Evolutionary conservation across 1,284 basidiomycete genomes (phyloP).

Genomic region (Veloboletus limbatus): DNA sequence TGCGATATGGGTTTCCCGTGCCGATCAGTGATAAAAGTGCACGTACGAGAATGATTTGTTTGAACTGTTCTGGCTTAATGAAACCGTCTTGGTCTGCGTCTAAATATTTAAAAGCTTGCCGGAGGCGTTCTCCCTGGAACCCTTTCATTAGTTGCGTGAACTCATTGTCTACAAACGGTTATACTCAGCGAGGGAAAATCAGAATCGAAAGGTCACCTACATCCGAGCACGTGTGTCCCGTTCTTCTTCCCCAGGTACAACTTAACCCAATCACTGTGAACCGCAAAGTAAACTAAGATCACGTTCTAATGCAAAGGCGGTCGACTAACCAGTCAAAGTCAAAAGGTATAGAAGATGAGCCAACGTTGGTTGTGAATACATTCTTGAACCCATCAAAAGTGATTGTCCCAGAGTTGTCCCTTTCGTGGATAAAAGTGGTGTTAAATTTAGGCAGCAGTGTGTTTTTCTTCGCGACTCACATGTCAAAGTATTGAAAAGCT

Average conservation of each 20-base stretch:
- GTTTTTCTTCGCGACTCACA: conserved; percentile 53
- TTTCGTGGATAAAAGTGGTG: conserved; percentile 31
- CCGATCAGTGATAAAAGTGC: not conserved
- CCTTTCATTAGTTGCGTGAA: conserved; percentile 98
- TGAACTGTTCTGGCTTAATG: conserved; percentile 89
- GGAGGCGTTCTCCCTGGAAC: conserved; percentile 89
- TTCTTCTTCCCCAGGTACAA: conserved; percentile 90
- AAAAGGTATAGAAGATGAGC: conserved; percentile 84
- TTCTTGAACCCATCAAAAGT: conserved; percentile 92
- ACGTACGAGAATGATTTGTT: conserved; percentile 84
- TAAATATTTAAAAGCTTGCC: conserved; percentile 89
- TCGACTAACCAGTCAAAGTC: conserved; percentile 81
- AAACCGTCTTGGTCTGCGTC: conserved; percentile 89
- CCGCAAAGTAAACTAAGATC: conserved; percentile 8
- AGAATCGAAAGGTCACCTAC: conserved; percentile 46
- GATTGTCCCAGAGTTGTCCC: conserved; percentile 85
- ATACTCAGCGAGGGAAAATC: conserved; percentile 4
- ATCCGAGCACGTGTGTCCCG: conserved; percentile 87
- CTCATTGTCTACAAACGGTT: conserved; percentile 67
- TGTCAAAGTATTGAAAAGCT: conserved; percentile 95
- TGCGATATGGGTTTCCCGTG: conserved; percentile 3
- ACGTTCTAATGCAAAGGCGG: conserved; percentile 5
- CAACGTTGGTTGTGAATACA: conserved; percentile 81
- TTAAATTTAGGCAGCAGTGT: conserved; percentile 2
- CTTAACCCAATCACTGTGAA: conserved; percentile 84